Evolutionary conservation across 371 early-diverging fungal genomes (phyloP).

Genomic region (Apophysomyces variabilis): DNA sequence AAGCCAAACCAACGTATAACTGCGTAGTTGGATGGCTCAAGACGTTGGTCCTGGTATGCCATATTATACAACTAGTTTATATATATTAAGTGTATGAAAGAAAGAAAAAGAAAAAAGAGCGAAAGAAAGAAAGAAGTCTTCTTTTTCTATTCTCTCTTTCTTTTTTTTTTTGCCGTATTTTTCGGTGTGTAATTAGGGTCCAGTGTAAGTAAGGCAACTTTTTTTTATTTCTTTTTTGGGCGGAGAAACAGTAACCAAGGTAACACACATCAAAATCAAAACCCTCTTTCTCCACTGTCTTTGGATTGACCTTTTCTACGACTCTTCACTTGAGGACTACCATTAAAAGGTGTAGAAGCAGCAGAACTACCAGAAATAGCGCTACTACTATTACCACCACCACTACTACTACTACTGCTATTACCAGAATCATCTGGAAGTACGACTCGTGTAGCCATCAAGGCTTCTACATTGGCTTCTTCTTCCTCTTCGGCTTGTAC

Average conservation of each 20-base stretch:
- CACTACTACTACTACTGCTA: not conserved
- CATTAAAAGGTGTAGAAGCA: slow-evolving; percentile 23
- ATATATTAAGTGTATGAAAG: not conserved
- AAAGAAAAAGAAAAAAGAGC: slow-evolving; percentile 13
- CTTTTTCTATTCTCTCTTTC: slow-evolving; percentile 1
- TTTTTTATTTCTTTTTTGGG: slow-evolving; percentile 2
- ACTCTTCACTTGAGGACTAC: slow-evolving; percentile 22
- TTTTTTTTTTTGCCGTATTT: too few species aligned
- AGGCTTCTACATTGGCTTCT: not conserved
- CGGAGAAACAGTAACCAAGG: not conserved
- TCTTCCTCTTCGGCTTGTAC: not conserved
- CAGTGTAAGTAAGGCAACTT: not conserved
- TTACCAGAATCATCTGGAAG: not conserved
- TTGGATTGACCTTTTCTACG: slow-evolving; percentile 13
- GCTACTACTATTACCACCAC: slow-evolving; percentile 4
- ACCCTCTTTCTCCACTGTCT: not conserved
- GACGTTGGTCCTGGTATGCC: slow-evolving; percentile 24
- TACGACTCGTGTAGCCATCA: not conserved
- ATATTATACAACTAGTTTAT: not conserved
- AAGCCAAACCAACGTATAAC: slow-evolving; percentile 52
- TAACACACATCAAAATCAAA: slow-evolving; percentile 2
- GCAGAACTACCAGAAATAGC: slow-evolving; percentile 14
- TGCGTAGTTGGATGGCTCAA: slow-evolving; percentile 29
- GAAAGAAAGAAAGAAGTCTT: not conserved
- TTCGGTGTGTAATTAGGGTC: slow-evolving; percentile 2